phyloP scores from a whole-genome alignment of 2,329 filamentous ascomycete genomes.

The Thielaviopsis euricoi region DNA sequence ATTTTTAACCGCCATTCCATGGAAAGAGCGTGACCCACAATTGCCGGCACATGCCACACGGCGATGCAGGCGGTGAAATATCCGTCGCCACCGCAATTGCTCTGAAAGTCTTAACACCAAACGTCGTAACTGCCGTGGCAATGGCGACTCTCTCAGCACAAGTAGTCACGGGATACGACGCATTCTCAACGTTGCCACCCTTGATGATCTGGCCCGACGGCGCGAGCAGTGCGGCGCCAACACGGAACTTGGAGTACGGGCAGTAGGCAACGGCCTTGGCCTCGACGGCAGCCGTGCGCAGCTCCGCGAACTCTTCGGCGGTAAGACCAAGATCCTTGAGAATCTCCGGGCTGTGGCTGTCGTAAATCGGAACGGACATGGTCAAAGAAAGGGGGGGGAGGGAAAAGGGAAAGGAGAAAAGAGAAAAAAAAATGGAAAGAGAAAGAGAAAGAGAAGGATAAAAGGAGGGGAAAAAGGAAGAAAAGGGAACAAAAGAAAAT shows the following conservation, averaged over 20 bases:
- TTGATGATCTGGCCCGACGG: slow-evolving; percentile 25
- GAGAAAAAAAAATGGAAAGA: neutral
- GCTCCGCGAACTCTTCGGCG: slow-evolving; percentile 43
- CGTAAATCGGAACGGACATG: slow-evolving; percentile 14
- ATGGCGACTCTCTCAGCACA: slow-evolving; percentile 90
- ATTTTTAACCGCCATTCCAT: neutral
- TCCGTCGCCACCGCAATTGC: slow-evolving; percentile 80
- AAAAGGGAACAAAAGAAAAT: neutral
- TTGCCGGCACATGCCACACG: slow-evolving; percentile 93
- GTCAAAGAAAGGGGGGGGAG: neutral
- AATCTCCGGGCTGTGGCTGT: slow-evolving; percentile 16
- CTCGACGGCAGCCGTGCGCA: slow-evolving; percentile 45
- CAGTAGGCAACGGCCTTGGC: slow-evolving; percentile 75
- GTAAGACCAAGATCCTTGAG: slow-evolving; percentile 30
- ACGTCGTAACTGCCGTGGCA: slow-evolving; percentile 53
- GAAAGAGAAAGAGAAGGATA: neutral
- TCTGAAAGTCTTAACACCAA: slow-evolving; percentile 41
- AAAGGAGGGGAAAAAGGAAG: neutral
- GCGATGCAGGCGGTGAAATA: slow-evolving; percentile 49
- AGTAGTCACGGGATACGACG: slow-evolving; percentile 81
- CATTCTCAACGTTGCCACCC: slow-evolving; percentile 89
- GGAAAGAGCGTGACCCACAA: slow-evolving; percentile 41
- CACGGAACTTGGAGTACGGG: slow-evolving; percentile 83
- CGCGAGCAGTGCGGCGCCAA: slow-evolving; percentile 63
- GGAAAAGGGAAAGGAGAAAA: neutral